These are phyloP conservation scores for Ambrosia trifida DNA, from an alignment of 129 eudicot species.

Conservation along the genomic window DNA sequence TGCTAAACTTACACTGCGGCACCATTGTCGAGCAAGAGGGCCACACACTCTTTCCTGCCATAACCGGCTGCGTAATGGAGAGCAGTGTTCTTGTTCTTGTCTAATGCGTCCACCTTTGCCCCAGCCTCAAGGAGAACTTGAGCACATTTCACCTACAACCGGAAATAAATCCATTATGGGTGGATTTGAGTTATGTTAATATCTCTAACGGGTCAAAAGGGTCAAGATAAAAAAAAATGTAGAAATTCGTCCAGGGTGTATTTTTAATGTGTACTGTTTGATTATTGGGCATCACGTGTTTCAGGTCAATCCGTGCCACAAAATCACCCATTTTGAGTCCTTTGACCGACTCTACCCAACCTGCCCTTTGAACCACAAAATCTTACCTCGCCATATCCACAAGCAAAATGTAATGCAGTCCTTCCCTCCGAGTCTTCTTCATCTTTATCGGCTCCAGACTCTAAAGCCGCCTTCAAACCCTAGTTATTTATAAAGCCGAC, in stretches of 20 bases:
- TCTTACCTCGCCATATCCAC: conserved; percentile 97
- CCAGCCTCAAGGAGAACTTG: conserved; percentile 92
- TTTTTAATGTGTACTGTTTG: not conserved
- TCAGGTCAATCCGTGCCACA: not conserved
- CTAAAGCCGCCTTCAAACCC: conserved; percentile 84
- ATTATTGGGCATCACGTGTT: not conserved
- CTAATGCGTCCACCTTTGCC: conserved; percentile 93
- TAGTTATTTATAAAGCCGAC: conserved; percentile 33
- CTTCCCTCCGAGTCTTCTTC: conserved; percentile 99
- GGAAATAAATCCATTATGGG: not conserved
- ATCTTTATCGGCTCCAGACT: conserved; percentile 84
- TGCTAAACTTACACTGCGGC: conserved; percentile 83
- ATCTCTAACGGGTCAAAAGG: not conserved
- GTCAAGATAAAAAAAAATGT: not conserved
- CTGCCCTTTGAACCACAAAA: not conserved
- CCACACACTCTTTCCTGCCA: conserved; percentile 94
- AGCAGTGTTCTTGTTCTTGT: conserved; percentile 94
- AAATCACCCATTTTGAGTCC: not conserved
- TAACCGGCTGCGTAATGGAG: conserved; percentile 99
- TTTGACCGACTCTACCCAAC: not conserved
- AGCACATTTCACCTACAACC: conserved; percentile 75
- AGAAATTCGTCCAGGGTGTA: not conserved
- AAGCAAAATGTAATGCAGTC: conserved; percentile 92
- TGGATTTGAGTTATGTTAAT: not conserved
- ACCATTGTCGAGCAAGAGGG: conserved; percentile 80